Evolutionary conservation across 306 rosid species (phyloP).

Genomic region (Elaeagnus macrophylla): DNA sequence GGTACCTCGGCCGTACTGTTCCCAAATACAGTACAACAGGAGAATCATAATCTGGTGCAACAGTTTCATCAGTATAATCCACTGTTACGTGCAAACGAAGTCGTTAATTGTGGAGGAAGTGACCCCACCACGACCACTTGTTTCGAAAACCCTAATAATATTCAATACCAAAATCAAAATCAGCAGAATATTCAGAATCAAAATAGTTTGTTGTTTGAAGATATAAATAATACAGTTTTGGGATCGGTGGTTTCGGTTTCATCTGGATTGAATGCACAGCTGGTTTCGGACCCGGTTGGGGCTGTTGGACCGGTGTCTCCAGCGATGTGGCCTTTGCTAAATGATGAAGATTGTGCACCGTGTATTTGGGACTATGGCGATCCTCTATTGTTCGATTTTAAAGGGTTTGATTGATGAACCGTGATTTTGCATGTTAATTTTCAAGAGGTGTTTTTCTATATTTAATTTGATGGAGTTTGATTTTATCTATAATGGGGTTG

Average conservation of each 20-base stretch:
- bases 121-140: constrained; percentile 9
- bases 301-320: constrained; percentile 41
- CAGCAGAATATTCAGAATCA: constrained; percentile 6
- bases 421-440: not conserved
- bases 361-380: constrained; percentile 74
- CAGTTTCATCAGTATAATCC: constrained; percentile 5
- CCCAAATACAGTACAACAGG: constrained; percentile 8
- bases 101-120: not conserved
- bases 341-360: constrained; percentile 43
- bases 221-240: constrained; percentile 18
- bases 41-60: constrained; percentile 11
- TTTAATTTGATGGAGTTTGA: too few relatives aligned
- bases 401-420: constrained; percentile 13
- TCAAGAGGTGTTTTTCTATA: too few relatives aligned
- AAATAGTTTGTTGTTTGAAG: constrained; percentile 15
- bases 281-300: constrained; percentile 36
- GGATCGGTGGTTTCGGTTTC: constrained; percentile 22
- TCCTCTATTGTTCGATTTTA: constrained; percentile 58
- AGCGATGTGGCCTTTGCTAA: constrained; percentile 46
- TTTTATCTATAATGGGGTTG: too few relatives aligned
- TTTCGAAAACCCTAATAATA: constrained; percentile 15
- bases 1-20: constrained; percentile 5
- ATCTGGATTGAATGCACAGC: constrained; percentile 10
- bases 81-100: constrained; percentile 11
- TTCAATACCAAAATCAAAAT: constrained; percentile 6